A percentile compares a stretch with the other conserved stretches of the same genome.
phyloP scores from a whole-genome alignment of 2,329 filamentous ascomycete genomes.

The Pseudophaeomoniella oleicola region DNA sequence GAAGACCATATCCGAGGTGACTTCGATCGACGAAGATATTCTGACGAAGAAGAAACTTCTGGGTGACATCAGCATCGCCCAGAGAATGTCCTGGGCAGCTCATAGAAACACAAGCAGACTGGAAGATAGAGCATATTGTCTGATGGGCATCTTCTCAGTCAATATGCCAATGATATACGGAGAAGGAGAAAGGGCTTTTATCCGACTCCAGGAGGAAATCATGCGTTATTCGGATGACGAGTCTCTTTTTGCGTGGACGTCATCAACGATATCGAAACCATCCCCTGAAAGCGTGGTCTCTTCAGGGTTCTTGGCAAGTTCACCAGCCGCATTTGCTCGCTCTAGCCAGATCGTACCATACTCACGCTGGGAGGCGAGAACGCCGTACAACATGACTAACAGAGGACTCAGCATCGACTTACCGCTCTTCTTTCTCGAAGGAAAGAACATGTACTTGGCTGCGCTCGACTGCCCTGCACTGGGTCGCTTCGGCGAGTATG shows the following conservation, averaged over 20 bases:
- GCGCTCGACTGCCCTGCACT: too few species aligned
- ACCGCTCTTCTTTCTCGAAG: too few species aligned
- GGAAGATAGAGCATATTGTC: slow-evolving; percentile 14
- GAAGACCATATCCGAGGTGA: not conserved
- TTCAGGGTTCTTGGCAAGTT: not conserved
- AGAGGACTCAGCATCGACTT: not conserved
- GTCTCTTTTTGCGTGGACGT: slow-evolving; percentile 7
- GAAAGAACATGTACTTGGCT: too few species aligned
- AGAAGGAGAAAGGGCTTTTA: slow-evolving; percentile 12
- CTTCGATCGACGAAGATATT: not conserved
- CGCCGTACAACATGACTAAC: not conserved
- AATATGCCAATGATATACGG: slow-evolving; percentile 14
- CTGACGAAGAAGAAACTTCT: not conserved
- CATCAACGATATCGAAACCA: not conserved
- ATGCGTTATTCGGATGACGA: slow-evolving; percentile 13
- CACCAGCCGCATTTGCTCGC: not conserved
- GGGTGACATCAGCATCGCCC: slow-evolving; percentile 5
- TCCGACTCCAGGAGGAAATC: slow-evolving; percentile 15
- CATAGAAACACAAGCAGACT: slow-evolving; percentile 9
- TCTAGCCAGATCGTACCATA: not conserved
- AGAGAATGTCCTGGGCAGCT: slow-evolving; percentile 14
- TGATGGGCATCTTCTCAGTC: slow-evolving; percentile 14
- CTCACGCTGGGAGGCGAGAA: not conserved
- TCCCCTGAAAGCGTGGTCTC: too few species aligned
- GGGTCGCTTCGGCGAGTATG: too few species aligned